Evolutionary conservation across 805 yeast species (phyloP).

Genomic region (Dipodascus albidus): DNA sequence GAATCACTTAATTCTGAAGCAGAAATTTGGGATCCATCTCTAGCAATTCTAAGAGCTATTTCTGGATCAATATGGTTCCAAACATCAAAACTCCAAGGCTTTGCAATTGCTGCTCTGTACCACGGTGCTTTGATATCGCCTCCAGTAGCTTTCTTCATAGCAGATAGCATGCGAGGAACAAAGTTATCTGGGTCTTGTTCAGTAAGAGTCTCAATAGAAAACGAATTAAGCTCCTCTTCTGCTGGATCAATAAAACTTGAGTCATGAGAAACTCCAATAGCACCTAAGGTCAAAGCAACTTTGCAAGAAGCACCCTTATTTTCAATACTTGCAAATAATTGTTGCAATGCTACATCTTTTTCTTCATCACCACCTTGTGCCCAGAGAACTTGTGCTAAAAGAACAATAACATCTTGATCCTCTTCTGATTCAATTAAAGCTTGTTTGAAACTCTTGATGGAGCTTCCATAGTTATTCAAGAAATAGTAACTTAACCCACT

Average conservation of each 20-base stretch:
- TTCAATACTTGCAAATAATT: conserved; percentile 55
- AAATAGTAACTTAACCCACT: conserved; percentile 67
- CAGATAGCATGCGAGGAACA: conserved; percentile 48
- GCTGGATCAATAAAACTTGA: conserved; percentile 52
- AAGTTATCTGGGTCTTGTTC: conserved; percentile 37
- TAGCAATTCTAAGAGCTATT: conserved; percentile 50
- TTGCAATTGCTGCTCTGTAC: conserved; percentile 61
- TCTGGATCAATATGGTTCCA: conserved; percentile 57
- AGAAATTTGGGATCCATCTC: conserved; percentile 34
- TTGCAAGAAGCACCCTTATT: conserved; percentile 53
- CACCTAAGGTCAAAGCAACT: conserved; percentile 67
- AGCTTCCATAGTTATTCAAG: conserved; percentile 44
- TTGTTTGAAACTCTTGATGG: conserved; percentile 54
- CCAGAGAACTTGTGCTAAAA: conserved; percentile 70
- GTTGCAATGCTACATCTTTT: conserved; percentile 75
- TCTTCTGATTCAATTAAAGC: conserved; percentile 48
- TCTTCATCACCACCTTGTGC: conserved; percentile 69
- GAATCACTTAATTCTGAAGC: conserved; percentile 42
- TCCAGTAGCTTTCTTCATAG: conserved; percentile 35
- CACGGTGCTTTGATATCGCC: conserved; percentile 28
- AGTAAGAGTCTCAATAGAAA: conserved; percentile 37
- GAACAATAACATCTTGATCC: conserved; percentile 53
- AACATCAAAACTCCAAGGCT: conserved; percentile 56
- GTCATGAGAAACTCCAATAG: conserved; percentile 54
- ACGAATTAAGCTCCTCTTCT: conserved; percentile 47